Evolutionary conservation across 495 filamentous ascomycete species (phyloP), one percentile per base, ranked within the genome.

Genomic region (Neurospora sp.): DNA sequence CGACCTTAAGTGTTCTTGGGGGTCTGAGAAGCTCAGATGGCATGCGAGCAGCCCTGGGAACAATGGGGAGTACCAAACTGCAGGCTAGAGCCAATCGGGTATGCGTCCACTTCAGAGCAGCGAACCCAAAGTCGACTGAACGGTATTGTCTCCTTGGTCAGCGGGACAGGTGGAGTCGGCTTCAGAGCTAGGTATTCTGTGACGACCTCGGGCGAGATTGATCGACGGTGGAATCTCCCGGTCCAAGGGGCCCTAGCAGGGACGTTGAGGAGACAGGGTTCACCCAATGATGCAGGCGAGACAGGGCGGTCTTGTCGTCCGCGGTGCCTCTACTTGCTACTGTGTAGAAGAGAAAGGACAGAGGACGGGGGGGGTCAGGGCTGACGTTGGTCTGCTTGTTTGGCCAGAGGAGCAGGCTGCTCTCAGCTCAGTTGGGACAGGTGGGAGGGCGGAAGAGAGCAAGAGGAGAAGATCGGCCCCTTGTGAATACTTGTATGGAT

Each of bases 1-100:
- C 91, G 89, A 86, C 87, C 89, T 91, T 93, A 92, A 90, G 90
- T 92, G 85, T 86, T 82, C 82, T 81, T 80, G 82, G 79, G 80
- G 81, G 80, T 80, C 74, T 78, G 77, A 79, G 76, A 78, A 77
- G 75, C 72, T 73, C 74, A 74, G 78, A 75, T 81, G 82, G 80
- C 76, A 80, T 82, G 80, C 78, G 79, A 79, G 78, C 73, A 81
- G 79, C 75, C 78, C 75, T 75, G 74, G 70, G 44, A 74, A 74
- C 31, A 72, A 74, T 75, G 74, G 74, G 54, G 77, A 73, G 71
- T 70, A 72, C 72, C 70, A 69, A 72, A 72, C 62, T 77, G 75
- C 40, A 74, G 69, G 77, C 76, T 80, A 76, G 79, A 77, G 78
- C 81, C 82, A 80, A 80, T 79, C 76, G 82, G 79, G 80, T 82